Evolutionary conservation across 345 rosid genomes (phyloP), one percentile per base, ranked within the genome.

Genomic region (Nephelium lappaceum): DNA sequence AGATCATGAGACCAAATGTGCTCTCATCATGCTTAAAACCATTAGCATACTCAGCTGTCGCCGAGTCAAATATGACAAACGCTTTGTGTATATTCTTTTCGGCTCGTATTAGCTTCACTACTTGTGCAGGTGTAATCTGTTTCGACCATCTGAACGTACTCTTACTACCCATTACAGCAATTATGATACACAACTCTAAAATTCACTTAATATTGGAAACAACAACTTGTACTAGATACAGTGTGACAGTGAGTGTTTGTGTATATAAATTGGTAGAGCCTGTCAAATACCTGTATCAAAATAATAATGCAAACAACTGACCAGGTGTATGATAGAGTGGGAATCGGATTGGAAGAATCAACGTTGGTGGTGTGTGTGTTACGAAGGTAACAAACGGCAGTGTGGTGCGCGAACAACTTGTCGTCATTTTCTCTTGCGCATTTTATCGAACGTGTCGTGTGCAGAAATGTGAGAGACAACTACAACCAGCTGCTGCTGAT

Each of bases 21-120:
- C 65, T 81, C 36, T 85, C 81, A 81, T 93, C 95, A 72, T 91
- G 93, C 41, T 71, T 70, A 80, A 84, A 91, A 65, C 98, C 97
- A 49, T 90, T 90, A 1, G 87, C 75, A 41, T 89, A 91, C 87
- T 93, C 94, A 0, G 88, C 94, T 15, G 97, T 90, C 9, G 95
- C 94, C 0, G 92, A 88, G 76, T 94, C 93, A 42, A 94, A 96
- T 15, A 94, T 77, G 14, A 85, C 73, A 53, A 83, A 77, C 21
- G 91, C 91, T 85, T 88, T 93, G 63, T 87, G 83, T 10, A 91
- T 62, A 39, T 91, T 90, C 76, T 84, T 92, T 75, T 91, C 93
- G 31, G 91, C 89, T 70, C 85, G 71, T 79, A 93, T 87, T 62
- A 94, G 83, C 81, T 86, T 86, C 84, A 78, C 89, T 14, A 96